Evolutionary conservation across 352 stramenopile species (phyloP).

Genomic region (Phytophthora europaea): DNA sequence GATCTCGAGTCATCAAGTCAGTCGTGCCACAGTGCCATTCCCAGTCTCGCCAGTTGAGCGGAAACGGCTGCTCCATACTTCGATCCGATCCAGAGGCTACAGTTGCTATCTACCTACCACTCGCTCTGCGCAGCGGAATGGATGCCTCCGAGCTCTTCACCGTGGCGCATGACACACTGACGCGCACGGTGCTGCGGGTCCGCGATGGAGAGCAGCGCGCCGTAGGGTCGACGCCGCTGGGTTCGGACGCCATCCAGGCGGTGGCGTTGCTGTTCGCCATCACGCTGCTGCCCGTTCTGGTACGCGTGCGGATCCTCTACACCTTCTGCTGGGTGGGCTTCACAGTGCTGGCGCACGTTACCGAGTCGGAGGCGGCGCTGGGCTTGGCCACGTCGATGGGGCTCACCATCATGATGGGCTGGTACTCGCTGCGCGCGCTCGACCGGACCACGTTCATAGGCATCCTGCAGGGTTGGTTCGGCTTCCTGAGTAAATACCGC

Average conservation of each 20-base stretch:
- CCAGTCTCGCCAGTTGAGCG: conserved; percentile 17
- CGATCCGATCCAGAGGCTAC: conserved; percentile 10
- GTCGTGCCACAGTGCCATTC: not conserved
- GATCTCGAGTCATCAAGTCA: conserved; percentile 27
- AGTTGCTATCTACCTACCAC: not conserved
- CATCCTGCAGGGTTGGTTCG: conserved; percentile 62
- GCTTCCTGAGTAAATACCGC: conserved; percentile 49
- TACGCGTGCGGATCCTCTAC: conserved; percentile 55
- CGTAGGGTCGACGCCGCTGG: conserved; percentile 1
- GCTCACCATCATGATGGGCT: conserved; percentile 67
- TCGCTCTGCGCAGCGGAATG: conserved; percentile 22
- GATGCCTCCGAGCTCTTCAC: conserved; percentile 33
- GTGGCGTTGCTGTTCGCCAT: conserved; percentile 51
- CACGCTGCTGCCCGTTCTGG: conserved; percentile 44
- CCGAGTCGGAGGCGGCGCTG: conserved; percentile 44
- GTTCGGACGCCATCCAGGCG: conserved; percentile 37
- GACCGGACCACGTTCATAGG: conserved; percentile 57
- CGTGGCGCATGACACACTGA: conserved; percentile 42
- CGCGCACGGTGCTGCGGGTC: conserved; percentile 43
- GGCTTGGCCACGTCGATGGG: conserved; percentile 55
- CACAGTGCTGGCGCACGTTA: conserved; percentile 45
- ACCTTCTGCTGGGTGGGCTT: conserved; percentile 57
- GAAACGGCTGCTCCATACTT: conserved; percentile 20
- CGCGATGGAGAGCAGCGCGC: conserved; percentile 30
- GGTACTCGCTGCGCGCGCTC: conserved; percentile 57